Percentiles rank a stretch among this genome's conserved stretches.
phyloP scores from a whole-genome alignment of 768 basidiomycete species.

The Suillus lakei region DNA sequence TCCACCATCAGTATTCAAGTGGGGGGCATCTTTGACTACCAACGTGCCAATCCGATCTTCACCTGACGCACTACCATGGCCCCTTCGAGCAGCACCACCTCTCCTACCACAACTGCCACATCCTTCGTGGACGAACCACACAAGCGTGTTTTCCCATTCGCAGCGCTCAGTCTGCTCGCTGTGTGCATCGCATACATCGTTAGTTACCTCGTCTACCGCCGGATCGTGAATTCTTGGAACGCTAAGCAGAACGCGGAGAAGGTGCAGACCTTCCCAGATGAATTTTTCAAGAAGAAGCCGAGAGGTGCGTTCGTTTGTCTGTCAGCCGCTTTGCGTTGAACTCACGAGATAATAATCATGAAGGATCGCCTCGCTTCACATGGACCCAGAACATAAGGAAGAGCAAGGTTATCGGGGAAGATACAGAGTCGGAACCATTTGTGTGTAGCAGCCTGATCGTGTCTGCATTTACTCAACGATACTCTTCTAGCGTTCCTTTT shows the following conservation, averaged over 20 bases:
- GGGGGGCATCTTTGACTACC: neutral
- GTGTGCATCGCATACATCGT: conserved; percentile 31
- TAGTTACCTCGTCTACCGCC: conserved; percentile 33
- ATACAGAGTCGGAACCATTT: neutral
- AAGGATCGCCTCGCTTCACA: conserved; percentile 22
- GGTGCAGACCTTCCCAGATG: conserved; percentile 24
- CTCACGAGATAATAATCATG: neutral
- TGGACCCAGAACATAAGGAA: conserved; percentile 21
- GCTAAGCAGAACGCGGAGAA: conserved; percentile 18
- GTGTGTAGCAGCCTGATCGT: neutral
- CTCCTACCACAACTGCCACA: conserved; percentile 5
- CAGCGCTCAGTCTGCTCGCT: conserved; percentile 27
- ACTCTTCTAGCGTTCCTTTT: neutral
- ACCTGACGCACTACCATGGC: neutral
- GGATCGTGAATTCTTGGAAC: conserved; percentile 19
- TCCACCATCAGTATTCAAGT: neutral
- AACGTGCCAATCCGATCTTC: neutral
- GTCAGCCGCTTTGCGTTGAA: neutral
- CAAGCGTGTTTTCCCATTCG: conserved; percentile 21
- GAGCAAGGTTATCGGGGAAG: neutral
- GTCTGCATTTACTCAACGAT: neutral
- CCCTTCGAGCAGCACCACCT: neutral
- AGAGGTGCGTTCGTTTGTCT: conserved; percentile 27
- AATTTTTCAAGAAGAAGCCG: conserved; percentile 22
- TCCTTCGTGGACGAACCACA: conserved; percentile 13